Base-by-base conservation (phyloP, 352 stramenopile species). In the Globisporangium mamillatum region DNA sequence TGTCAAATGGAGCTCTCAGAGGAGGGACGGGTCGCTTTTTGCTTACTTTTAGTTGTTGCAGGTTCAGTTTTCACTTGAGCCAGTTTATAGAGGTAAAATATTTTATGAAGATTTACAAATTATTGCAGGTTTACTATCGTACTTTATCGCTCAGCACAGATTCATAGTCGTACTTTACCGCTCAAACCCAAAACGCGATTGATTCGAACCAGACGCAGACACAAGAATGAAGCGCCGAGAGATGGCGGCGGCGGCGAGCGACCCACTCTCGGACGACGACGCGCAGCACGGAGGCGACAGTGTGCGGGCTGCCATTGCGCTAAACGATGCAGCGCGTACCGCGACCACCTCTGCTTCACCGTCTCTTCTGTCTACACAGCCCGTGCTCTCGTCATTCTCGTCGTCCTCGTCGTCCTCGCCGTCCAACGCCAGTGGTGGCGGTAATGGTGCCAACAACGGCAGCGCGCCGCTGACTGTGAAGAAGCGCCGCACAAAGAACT, bases 401-500 rank as follows among this genome's bases (percentile, higher is more conserved):
- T 59, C 38, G 29, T 27, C 55, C 18, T 44, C 56, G 8, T 36
- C 56, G 20, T 27, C 55, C 18, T 44, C 56, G 8, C 22, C 56
- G 32, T 22, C 56, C 18, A 48, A 62, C 44, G 41, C 41, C 41
- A 50, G 14, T 16, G 36, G 36, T 4, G 36, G 9, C 5, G 36
- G 36, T 44, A 29, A 20, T 27, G 20, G 5, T 22, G 34, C 9
- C n/a, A 60, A 4, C 22, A 2, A 2, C 52, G 25, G n/a, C 53
- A 4, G 46, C 60, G 8, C 64, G 32, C 56, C 69, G 24, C 72
- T 69, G 29, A 66, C 82, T 9, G 82, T 93, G 12, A 92, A 94
- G 78, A 94, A 92, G 67, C 80, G 86, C 4, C 84, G 82, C 50
- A 94, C 86, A 20, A 94, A 94, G 73, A 91, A 94, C 75, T 94